Evolutionary conservation across 139 green algal species (phyloP), one percentile per base, ranked within the genome.

Genomic region (Coelastrella sp.): DNA sequence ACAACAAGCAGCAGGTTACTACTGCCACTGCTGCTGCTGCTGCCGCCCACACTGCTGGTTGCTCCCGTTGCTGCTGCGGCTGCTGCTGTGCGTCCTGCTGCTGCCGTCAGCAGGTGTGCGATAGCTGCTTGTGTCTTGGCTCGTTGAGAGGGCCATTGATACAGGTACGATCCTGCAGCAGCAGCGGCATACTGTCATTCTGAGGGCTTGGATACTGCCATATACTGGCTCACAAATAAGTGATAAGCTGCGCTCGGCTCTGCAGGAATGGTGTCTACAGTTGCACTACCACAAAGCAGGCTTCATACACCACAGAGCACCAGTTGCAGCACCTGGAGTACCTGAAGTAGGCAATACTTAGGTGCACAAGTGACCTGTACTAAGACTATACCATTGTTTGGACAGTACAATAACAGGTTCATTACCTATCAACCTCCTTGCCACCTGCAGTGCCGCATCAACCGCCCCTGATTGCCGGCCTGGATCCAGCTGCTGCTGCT

Each of bases 361-460:
- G n/a, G n/a, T n/a, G n/a, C n/a, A n/a, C 35, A 49, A 49, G 35
- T 49, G n/a, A 49, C 6, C 72, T 35, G 72, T 78, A 35, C n/a
- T 27, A 56, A 25, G 4, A 78, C 72, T 27, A 12, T 27, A 56
- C 9, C 56, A 19, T 19, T 49, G 63, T 17, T 81, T 59, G n/a
- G 14, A 17, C 6, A 81, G 35, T 22, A 7, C 60, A 0, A 6
- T 57, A 57, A 6, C 27, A 57, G 7, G 10, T 25, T 22, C 6
- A 59, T n/a, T n/a, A 87, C 82, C 65, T 78, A 87, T 87, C 10
- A 87, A 27, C 24, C 82, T 68, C 8, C 15, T 35, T 7, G 65
- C 82, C 19, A 87, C 65, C 17, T 78, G 63, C 17, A 87, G 15
- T 65, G 82, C 82, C 63, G 82, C 82, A 22, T 87, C 82, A 6